A percentile compares a stretch with the other conserved stretches of the same genome.
Conservation (phyloP, 1,284 basidiomycete species). For the Irpex sp. region DNA sequence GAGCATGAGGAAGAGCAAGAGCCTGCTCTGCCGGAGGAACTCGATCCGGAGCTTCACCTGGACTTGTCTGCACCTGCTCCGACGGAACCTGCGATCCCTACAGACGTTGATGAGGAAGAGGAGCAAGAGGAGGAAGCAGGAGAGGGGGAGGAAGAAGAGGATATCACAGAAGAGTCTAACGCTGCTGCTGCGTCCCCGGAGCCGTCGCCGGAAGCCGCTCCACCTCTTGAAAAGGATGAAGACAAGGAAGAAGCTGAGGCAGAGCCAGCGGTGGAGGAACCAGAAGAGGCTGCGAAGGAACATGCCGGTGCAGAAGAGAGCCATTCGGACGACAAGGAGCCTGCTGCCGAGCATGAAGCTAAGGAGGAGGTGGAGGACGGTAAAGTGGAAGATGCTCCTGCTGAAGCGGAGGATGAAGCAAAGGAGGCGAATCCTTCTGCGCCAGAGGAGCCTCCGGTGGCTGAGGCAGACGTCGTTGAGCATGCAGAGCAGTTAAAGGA, state of each 20-base stretch:
- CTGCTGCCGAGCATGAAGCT: not conserved
- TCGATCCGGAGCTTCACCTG: constrained; percentile 1
- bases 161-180: constrained; percentile 4
- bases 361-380: constrained; percentile 2
- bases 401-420: not conserved
- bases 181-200: not conserved
- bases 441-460: constrained; percentile 1
- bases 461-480: not conserved
- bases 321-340: not conserved
- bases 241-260: not conserved
- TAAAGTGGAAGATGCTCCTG: not conserved
- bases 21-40: not conserved
- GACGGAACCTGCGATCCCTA: constrained; percentile 9
- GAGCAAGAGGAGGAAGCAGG: too few species aligned
- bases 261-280: not conserved
- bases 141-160: not conserved
- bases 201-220: not conserved
- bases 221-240: not conserved
- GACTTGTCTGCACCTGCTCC: constrained; percentile 11
- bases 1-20: not conserved
- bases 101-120: not conserved
- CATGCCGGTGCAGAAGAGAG: not conserved
- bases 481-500: not conserved
- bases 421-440: not conserved
- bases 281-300: not conserved